A percentile compares a stretch with the other conserved stretches of the same genome.
These are phyloP conservation scores for Arthrobotrys iridis DNA, from an alignment of 2,329 filamentous ascomycete species.

Conservation along the genomic window DNA sequence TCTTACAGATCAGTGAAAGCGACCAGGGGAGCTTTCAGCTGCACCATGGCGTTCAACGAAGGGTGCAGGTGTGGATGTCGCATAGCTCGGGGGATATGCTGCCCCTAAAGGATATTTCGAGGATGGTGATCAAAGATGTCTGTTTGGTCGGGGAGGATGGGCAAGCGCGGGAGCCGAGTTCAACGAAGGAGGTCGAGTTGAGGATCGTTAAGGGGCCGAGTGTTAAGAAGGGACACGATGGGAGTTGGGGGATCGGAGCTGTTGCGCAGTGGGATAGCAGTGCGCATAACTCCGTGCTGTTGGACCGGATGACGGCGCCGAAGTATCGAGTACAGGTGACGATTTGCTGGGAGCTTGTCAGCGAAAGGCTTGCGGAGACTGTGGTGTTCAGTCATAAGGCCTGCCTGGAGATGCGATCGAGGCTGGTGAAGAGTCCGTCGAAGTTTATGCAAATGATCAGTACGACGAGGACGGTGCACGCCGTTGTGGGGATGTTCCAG, in stretches of 20 bases:
- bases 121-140: constrained; percentile 80
- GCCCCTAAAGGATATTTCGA: constrained; percentile 84
- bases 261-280: constrained; percentile 98
- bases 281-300: constrained; percentile 85
- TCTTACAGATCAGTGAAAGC: constrained; percentile 82
- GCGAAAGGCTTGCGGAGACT: constrained; percentile 82
- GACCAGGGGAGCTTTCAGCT: constrained; percentile 93
- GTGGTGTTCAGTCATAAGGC: constrained; percentile 87
- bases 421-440: constrained; percentile 80
- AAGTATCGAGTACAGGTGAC: constrained; percentile 91
- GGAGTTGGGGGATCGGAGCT: constrained; percentile 84
- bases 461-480: constrained; percentile 83
- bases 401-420: constrained; percentile 74
- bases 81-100: constrained; percentile 89
- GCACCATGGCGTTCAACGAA: constrained; percentile 90
- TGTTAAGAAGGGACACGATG: constrained; percentile 86
- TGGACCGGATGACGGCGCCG: constrained; percentile 93
- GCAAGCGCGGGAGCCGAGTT: constrained; percentile 81
- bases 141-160: constrained; percentile 85
- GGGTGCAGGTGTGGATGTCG: constrained; percentile 86
- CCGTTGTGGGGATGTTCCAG: constrained; percentile 85
- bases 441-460: constrained; percentile 90
- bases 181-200: constrained; percentile 77
- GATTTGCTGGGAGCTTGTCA: constrained; percentile 84
- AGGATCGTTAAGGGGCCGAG: constrained; percentile 80